Base-by-base conservation (phyloP, 2,329 filamentous ascomycete genomes). In the Penicillium verrucosum region DNA sequence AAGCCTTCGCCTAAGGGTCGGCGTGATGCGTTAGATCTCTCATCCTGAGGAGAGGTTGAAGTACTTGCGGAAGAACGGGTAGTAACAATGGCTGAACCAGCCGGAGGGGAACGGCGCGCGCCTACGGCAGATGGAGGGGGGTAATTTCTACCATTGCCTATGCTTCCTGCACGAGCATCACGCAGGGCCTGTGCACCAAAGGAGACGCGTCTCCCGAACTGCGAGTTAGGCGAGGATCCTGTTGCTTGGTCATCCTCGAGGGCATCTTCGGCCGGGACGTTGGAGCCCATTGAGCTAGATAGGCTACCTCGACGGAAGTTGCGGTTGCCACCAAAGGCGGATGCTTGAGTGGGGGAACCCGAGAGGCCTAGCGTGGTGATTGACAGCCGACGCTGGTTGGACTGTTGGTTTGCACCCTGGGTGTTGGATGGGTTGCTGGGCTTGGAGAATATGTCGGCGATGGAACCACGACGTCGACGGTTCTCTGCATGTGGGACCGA, bases 111-210 rank as follows among this genome's bases (percentile, higher is more conserved):
- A 49, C 68, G 68, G 54, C 61, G 64, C 43, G 63, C 63, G 36
- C 51, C 53, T 65, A 61, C 56, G 62, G 56, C 57, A 58, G 56
- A 54, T 66, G 60, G 67, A 68, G 54, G 60, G 54, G 62, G 70
- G 77, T 81, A 78, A 75, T 78, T 76, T 82, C 80, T 84, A 84
- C 81, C 82, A 78, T 81, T 75, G 61, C 68, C 74, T 81, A 82
- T 85, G 85, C 84, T 85, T 77, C 84, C 84, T 70, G 76, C 74
- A 69, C 83, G 87, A 66, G 89, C 84, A 75, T 86, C 87, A 66
- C 86, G 83, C 74, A 92, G 80, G 63, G 89, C 89, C 73, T 91
- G 85, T 59, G 89, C 88, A 59, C 93, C 92, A 69, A 96, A 95
- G 76, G 92, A 97, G 80, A 96, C 87, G 57, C 92, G 89, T 65